Percentiles rank a stretch among this genome's conserved stretches.
Evolutionary conservation across 768 basidiomycete species (phyloP).

Genomic region (Amanita phalloides): DNA sequence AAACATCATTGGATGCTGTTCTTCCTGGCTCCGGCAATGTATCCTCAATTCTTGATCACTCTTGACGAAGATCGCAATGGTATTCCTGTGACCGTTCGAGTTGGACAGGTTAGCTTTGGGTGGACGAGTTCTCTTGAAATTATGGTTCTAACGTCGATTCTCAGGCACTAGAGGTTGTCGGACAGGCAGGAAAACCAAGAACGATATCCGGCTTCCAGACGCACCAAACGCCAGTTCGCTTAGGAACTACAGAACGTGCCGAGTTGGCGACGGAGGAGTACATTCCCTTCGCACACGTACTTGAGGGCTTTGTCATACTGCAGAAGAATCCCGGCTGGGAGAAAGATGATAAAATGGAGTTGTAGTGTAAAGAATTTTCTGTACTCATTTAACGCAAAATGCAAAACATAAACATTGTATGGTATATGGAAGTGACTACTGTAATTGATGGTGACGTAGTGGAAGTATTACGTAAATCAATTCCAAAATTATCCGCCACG

Average conservation of each 20-base stretch:
- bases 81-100: constrained; percentile 85
- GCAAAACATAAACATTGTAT: no score
- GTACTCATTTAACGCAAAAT: no score
- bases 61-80: constrained; percentile 86
- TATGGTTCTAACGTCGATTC: constrained; percentile 1
- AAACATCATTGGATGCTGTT: constrained; percentile 99
- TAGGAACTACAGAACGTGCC: constrained; percentile 89
- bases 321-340: constrained; percentile 90
- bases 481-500: no score
- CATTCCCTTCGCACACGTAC: constrained; percentile 79
- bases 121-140: neutral
- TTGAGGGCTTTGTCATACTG: constrained; percentile 89
- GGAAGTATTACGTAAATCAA: no score
- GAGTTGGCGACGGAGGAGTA: constrained; percentile 97
- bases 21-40: constrained; percentile 94
- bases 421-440: no score
- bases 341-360: constrained; percentile 77
- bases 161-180: constrained; percentile 93
- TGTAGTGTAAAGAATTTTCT: constrained; percentile 24
- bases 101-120: constrained; percentile 62
- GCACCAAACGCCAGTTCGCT: constrained; percentile 89
- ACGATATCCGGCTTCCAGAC: constrained; percentile 99
- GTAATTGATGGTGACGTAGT: no score
- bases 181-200: constrained; percentile 93
- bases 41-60: constrained; percentile 96